Conservation (phyloP, 495 filamentous ascomycete species). For the Hypoxylon fragiforme region DNA sequence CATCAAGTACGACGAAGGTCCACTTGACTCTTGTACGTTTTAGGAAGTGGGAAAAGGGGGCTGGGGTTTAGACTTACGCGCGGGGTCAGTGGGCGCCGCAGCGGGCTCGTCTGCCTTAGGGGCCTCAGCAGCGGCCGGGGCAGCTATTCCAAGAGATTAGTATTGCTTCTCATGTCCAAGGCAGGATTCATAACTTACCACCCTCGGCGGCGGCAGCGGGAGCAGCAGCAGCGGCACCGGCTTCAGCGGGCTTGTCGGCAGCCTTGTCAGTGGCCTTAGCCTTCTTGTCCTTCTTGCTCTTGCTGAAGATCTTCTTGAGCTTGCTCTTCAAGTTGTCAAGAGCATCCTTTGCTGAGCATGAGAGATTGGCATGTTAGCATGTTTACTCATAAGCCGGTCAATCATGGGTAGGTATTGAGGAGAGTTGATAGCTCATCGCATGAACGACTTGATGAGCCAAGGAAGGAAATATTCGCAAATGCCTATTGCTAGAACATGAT, state of each 20-base stretch:
- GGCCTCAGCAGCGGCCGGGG: constrained; percentile 45
- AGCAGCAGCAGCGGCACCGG: constrained; percentile 27
- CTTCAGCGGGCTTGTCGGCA: constrained; percentile 33
- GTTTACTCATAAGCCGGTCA: constrained; percentile 7
- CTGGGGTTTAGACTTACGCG: constrained; percentile 11
- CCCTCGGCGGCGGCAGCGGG: constrained; percentile 11
- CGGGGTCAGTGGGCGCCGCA: constrained; percentile 13
- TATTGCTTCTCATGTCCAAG: neutral
- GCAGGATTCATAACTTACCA: constrained; percentile 7
- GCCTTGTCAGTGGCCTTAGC: constrained; percentile 31
- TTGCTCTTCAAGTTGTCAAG: constrained; percentile 50
- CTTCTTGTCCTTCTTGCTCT: constrained; percentile 37
- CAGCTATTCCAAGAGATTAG: constrained; percentile 7
- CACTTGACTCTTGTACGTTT: constrained; percentile 7
- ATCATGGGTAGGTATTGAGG: neutral
- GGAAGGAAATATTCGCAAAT: too few species aligned
- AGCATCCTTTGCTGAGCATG: constrained; percentile 38
- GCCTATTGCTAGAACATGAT: neutral
- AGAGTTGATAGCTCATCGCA: neutral
- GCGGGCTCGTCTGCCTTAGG: constrained; percentile 36
- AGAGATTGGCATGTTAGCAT: constrained; percentile 29
- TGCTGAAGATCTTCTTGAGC: constrained; percentile 58
- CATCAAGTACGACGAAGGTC: too few species aligned
- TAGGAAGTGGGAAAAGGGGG: constrained; percentile 8
- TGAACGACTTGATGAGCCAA: too few species aligned